phyloP scores from a whole-genome alignment of 768 basidiomycete genomes.

The Fomitopsis pulvina region DNA sequence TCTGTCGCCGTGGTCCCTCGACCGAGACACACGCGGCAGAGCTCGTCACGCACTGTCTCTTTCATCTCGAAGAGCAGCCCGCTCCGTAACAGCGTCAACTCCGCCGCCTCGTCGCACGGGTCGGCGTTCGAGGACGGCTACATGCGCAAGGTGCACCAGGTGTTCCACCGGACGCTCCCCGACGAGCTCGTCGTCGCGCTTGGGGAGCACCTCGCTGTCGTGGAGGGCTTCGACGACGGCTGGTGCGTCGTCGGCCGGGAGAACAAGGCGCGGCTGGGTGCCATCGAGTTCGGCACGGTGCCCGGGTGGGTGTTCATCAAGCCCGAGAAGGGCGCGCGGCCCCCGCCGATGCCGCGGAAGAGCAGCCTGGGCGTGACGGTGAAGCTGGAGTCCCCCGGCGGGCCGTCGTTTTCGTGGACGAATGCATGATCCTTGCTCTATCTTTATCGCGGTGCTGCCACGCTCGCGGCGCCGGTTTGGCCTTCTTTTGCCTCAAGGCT shows the following conservation, averaged over 20 bases:
- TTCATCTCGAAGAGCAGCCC: constrained; percentile 17
- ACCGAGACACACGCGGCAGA: constrained; percentile 4
- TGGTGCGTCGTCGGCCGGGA: constrained; percentile 73
- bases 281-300: constrained; percentile 63
- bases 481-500: too few species aligned
- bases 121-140: constrained; percentile 12
- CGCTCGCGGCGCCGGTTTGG: too few species aligned
- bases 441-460: too few species aligned
- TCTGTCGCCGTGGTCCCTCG: constrained; percentile 14
- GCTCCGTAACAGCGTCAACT: constrained; percentile 10
- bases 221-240: constrained; percentile 70
- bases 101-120: constrained; percentile 10
- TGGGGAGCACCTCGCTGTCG: constrained; percentile 56
- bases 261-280: constrained; percentile 25
- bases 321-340: constrained; percentile 57
- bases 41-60: constrained; percentile 9
- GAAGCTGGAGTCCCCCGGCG: constrained; percentile 35
- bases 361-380: constrained; percentile 51
- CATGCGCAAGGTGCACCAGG: constrained; percentile 52
- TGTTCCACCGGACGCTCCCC: constrained; percentile 63
- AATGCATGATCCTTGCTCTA: too few species aligned
- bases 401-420: constrained; percentile 12
- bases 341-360: constrained; percentile 49
- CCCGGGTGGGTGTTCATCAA: constrained; percentile 76
- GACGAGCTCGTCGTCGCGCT: constrained; percentile 59